These are phyloP conservation scores for Xylaria telfairii DNA, from an alignment of 495 filamentous ascomycete genomes.

Conservation along the genomic window DNA sequence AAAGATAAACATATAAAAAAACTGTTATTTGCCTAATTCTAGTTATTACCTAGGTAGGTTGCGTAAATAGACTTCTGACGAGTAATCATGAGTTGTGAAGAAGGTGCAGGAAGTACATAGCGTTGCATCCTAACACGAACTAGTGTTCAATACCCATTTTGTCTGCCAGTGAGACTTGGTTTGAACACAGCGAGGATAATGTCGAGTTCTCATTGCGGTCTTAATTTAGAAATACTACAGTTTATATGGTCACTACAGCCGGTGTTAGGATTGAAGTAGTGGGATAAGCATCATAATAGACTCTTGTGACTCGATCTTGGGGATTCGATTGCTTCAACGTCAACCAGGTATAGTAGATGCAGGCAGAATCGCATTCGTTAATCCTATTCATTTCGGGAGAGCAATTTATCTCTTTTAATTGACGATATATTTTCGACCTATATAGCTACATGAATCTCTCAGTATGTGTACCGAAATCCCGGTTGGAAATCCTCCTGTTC, in stretches of 20 bases:
- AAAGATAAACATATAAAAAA: too few species aligned
- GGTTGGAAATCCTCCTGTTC: conserved; percentile 49
- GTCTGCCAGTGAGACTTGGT: background rate
- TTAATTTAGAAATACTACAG: background rate
- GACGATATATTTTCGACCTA: background rate
- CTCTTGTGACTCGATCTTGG: background rate
- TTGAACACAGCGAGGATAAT: background rate
- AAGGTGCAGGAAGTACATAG: background rate
- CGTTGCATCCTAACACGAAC: background rate
- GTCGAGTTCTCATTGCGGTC: background rate
- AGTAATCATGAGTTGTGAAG: too few species aligned
- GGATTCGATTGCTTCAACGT: too few species aligned
- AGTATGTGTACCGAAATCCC: conserved; percentile 57
- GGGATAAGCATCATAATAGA: background rate
- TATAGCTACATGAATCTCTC: conserved; percentile 10
- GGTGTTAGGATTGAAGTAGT: background rate
- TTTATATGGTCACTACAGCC: background rate
- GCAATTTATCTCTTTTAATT: background rate
- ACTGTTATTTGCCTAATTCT: too few species aligned
- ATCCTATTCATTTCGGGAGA: background rate
- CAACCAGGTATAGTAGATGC: background rate
- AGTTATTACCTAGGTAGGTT: too few species aligned
- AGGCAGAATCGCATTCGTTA: background rate
- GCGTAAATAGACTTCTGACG: too few species aligned
- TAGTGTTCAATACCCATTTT: background rate